Percentiles rank a stretch among this genome's conserved stretches.
These are phyloP conservation scores for Nannochloris sp. DNA, from an alignment of 139 green algal species.

Conservation along the genomic window DNA sequence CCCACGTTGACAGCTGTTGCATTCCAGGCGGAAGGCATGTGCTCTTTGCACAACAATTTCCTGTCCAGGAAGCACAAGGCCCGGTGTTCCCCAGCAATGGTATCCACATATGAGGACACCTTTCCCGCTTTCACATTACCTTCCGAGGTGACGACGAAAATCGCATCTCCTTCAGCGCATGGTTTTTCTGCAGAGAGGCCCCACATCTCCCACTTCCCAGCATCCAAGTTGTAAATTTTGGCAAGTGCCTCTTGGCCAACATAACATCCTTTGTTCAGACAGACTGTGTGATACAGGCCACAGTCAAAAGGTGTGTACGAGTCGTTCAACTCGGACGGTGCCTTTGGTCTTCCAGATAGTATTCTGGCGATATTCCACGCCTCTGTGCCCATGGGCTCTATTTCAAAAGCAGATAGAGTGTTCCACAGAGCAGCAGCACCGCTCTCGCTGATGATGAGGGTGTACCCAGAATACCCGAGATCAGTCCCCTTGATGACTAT, in stretches of 20 bases:
- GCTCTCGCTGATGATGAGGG: slow-evolving; percentile 57
- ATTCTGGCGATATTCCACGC: slow-evolving; percentile 64
- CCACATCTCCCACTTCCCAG: slow-evolving; percentile 59
- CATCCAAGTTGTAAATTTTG: slow-evolving; percentile 32
- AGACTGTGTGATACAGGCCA: slow-evolving; percentile 57
- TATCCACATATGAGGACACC: slow-evolving; percentile 30
- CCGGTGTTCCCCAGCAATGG: slow-evolving; percentile 21
- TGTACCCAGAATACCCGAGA: slow-evolving; percentile 49
- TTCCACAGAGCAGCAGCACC: slow-evolving; percentile 52
- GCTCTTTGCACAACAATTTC: slow-evolving; percentile 15
- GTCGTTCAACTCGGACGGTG: slow-evolving; percentile 50
- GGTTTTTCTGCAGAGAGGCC: slow-evolving; percentile 36
- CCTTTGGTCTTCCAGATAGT: slow-evolving; percentile 44
- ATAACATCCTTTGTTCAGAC: slow-evolving; percentile 60
- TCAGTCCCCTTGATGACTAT: slow-evolving; percentile 33
- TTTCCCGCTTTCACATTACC: slow-evolving; percentile 16
- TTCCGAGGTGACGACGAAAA: slow-evolving; percentile 18
- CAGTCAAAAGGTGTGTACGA: slow-evolving; percentile 66
- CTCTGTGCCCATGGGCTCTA: slow-evolving; percentile 55
- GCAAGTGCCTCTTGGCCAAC: slow-evolving; percentile 62
- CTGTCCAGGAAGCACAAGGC: slow-evolving; percentile 52
- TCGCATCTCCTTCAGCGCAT: slow-evolving; percentile 18
- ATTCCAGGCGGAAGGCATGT: slow-evolving; percentile 1
- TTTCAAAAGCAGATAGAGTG: slow-evolving; percentile 43
- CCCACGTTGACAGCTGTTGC: background rate